A percentile compares a stretch with the other conserved stretches of the same genome.
phyloP scores from a whole-genome alignment of 2,329 filamentous ascomycete genomes.

The Aspergillus ustus region DNA sequence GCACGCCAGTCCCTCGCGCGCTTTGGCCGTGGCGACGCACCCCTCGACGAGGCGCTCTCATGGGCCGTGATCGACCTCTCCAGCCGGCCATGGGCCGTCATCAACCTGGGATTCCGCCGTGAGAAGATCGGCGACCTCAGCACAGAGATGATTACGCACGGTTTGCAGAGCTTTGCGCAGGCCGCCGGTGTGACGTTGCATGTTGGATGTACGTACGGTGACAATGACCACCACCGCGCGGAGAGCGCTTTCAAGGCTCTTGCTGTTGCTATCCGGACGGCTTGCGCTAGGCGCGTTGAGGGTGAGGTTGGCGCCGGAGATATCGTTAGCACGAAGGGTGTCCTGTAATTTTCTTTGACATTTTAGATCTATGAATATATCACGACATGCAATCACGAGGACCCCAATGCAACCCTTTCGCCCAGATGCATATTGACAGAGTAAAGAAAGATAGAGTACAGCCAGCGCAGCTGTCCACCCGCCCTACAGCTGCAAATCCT shows the following conservation, averaged over 20 bases:
- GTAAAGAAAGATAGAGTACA: neutral
- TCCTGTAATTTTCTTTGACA: conserved; percentile 57
- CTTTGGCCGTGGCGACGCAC: conserved; percentile 90
- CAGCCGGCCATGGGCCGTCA: conserved; percentile 83
- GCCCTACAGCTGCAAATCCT: neutral
- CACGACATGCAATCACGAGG: neutral
- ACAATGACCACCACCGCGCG: conserved; percentile 94
- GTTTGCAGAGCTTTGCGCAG: conserved; percentile 90
- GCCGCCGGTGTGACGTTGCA: conserved; percentile 90
- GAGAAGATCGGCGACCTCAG: conserved; percentile 94
- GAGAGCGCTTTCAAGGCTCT: conserved; percentile 98
- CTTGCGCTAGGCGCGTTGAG: conserved; percentile 71
- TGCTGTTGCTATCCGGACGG: conserved; percentile 80
- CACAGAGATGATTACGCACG: conserved; percentile 97
- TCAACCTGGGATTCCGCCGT: conserved; percentile 81
- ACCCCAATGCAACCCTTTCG: neutral
- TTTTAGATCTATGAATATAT: conserved; percentile 9
- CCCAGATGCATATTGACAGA: neutral
- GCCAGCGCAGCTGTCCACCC: neutral
- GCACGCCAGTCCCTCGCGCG: conserved; percentile 80
- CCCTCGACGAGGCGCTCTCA: conserved; percentile 92
- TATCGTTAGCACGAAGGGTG: conserved; percentile 95
- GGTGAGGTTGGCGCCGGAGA: conserved; percentile 87
- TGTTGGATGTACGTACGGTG: conserved; percentile 86
- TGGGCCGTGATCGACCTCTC: conserved; percentile 94